Conservation (phyloP, 2,329 filamentous ascomycete species). For the Beauveria australis region DNA sequence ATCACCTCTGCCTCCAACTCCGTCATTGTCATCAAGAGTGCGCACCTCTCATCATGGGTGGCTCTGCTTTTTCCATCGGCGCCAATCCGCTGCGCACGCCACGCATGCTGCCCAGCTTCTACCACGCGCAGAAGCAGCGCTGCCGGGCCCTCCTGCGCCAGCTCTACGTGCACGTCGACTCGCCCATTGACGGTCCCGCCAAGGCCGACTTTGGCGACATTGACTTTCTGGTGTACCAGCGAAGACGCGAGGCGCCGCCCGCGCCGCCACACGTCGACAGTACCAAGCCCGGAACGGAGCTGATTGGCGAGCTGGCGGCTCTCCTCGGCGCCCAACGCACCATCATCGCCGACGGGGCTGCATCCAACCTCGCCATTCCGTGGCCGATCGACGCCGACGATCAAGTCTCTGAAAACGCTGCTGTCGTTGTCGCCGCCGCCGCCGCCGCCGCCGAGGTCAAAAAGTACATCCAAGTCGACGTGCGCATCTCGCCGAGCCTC, state of each 20-base stretch:
- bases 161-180: slow-evolving; percentile 47
- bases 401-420: background rate
- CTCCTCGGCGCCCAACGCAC: slow-evolving; percentile 37
- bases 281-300: slow-evolving; percentile 11
- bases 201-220: slow-evolving; percentile 66
- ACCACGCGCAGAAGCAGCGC: slow-evolving; percentile 39
- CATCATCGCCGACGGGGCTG: slow-evolving; percentile 20
- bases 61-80: slow-evolving; percentile 46
- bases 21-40: background rate
- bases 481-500: slow-evolving; percentile 43
- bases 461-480: slow-evolving; percentile 60
- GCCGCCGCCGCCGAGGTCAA: background rate
- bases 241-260: slow-evolving; percentile 16
- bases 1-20: background rate
- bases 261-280: background rate
- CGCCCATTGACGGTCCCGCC: slow-evolving; percentile 59
- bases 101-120: slow-evolving; percentile 54
- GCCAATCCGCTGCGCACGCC: slow-evolving; percentile 48
- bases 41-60: slow-evolving; percentile 48
- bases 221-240: slow-evolving; percentile 54
- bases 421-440: background rate
- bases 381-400: slow-evolving; percentile 33
- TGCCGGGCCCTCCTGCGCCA: slow-evolving; percentile 38
- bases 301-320: slow-evolving; percentile 24
- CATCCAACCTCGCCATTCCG: slow-evolving; percentile 45